A percentile compares a stretch with the other conserved stretches of the same genome.
These are phyloP conservation scores for Viola pubescens DNA, from an alignment of 441 rosid species.

Conservation along the genomic window DNA sequence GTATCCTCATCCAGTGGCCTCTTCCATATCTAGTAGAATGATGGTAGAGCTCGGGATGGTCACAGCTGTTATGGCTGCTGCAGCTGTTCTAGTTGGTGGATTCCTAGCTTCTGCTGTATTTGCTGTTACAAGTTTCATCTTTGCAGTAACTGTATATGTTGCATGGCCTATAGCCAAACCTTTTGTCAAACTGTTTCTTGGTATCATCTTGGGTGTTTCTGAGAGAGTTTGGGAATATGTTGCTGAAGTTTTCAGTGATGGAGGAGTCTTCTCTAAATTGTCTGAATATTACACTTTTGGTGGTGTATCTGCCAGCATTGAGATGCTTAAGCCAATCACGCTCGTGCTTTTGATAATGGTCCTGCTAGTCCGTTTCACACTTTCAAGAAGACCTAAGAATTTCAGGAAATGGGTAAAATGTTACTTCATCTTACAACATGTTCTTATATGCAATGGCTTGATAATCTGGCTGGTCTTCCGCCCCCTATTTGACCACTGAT, in stretches of 20 bases:
- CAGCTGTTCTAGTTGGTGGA: constrained; percentile 82
- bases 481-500: constrained; percentile 6
- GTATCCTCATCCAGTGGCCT: constrained; percentile 84
- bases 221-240: constrained; percentile 59
- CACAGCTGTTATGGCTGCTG: constrained; percentile 77
- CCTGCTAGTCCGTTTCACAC: constrained; percentile 81
- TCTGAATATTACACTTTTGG: constrained; percentile 65
- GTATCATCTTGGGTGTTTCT: constrained; percentile 41
- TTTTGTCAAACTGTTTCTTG: constrained; percentile 51
- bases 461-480: constrained; percentile 3
- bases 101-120: constrained; percentile 81
- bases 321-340: constrained; percentile 66
- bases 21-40: constrained; percentile 90
- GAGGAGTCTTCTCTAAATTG: constrained; percentile 57
- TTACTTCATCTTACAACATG: constrained; percentile 14
- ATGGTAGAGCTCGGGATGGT: constrained; percentile 93
- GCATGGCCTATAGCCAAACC: constrained; percentile 77
- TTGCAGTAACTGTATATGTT: constrained; percentile 61
- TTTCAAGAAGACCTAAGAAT: constrained; percentile 90
- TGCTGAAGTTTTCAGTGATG: constrained; percentile 55
- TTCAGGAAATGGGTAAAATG: constrained; percentile 86
- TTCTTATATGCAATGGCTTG: constrained; percentile 6
- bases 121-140: constrained; percentile 78
- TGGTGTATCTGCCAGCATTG: constrained; percentile 70
- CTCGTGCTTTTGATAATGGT: constrained; percentile 75